Base-by-base conservation (phyloP, 2,329 filamentous ascomycete species). In the Microdochium nivale region DNA sequence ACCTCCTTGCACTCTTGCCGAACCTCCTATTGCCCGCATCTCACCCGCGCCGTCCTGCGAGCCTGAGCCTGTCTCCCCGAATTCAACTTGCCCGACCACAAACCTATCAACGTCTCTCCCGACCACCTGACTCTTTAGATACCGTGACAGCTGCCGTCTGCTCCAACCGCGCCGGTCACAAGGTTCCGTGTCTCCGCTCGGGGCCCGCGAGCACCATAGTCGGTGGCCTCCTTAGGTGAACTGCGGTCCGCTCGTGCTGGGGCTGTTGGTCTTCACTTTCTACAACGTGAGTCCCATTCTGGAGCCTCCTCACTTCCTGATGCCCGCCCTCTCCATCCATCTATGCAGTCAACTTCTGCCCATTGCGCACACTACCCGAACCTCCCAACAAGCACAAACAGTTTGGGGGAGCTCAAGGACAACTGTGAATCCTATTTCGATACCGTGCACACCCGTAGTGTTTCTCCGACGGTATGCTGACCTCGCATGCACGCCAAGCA, bases 401-500 rank as follows among this genome's bases (percentile, higher is more conserved):
- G 5, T 30, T 30, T 11, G 27, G 5, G 11, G 11, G 27, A 5
- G 27, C 27, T 30, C 27, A 30, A 11, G 27, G 27, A 30, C 5
- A 11, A 30, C 11, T 30, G 27, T 30, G 11, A 30, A 5, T 11
- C 5, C 13, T 14, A 14, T 7, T 16, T 19, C 11, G 33, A 14
- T 37, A 33, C 30, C 43, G 13, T 23, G 21, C 46, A 47, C 9
- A 27, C 46, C 21, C 23, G 21, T 14, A 25, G 8, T 23, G 16
- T 27, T 10, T 23, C 21, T n/a, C 46, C 46, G 8, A 16, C 14
- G n/a, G 33, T 19, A 21, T 24, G 40, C 40, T 44, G 19, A 44
- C 21, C 7, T 24, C 19, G 16, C 47, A 27, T 60, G 57, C 51
- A 49, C 47, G 16, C 51, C 68, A 73, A 54, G 67, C 75, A 60